phyloP scores from a whole-genome alignment of 139 green algal species.

The Limnomonas spitsbergensis region DNA sequence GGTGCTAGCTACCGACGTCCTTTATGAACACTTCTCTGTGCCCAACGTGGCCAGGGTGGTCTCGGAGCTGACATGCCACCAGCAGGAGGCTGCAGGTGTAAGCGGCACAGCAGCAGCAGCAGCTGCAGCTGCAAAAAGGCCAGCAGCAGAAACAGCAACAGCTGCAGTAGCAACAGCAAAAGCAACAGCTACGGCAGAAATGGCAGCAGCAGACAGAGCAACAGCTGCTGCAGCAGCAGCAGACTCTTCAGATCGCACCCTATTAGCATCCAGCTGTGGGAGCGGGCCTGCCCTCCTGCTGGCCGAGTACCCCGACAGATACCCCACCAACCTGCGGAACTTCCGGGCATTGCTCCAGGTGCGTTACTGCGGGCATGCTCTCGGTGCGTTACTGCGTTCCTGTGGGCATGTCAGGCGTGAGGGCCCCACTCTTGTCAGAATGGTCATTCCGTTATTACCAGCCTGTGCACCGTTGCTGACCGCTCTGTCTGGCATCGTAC shows the following conservation, averaged over 20 bases:
- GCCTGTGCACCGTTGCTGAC: neutral
- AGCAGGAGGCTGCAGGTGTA: too few species aligned
- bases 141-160: too few species aligned
- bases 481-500: neutral
- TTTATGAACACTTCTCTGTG: constrained; percentile 4
- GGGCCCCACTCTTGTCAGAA: neutral
- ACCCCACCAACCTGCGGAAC: constrained; percentile 2
- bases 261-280: neutral
- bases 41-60: neutral
- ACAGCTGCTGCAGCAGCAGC: too few species aligned
- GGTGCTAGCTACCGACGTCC: neutral
- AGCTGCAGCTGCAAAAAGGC: too few species aligned
- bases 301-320: neutral
- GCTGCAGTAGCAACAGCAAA: too few species aligned
- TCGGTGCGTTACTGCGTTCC: neutral
- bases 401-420: neutral
- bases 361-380: neutral
- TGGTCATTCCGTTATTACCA: neutral
- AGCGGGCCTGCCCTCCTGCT: neutral
- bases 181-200: neutral
- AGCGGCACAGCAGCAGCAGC: too few species aligned
- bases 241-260: too few species aligned
- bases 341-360: neutral
- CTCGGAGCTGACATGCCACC: too few species aligned
- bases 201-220: too few species aligned